Evolutionary conservation across 371 early-diverging fungal genomes (phyloP).

Genomic region (Smittium mucronatum): DNA sequence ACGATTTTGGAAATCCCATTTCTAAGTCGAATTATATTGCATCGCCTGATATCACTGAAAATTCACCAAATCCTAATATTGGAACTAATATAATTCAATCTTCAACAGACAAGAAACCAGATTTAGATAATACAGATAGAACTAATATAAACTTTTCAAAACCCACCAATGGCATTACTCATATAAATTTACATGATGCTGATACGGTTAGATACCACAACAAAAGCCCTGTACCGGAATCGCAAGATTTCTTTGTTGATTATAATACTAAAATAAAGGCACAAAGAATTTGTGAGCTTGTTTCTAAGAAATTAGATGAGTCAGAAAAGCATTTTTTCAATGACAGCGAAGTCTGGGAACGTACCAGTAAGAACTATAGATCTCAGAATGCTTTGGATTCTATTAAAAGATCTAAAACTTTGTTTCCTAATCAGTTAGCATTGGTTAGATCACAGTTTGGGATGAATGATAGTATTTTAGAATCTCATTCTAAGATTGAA

Average conservation of each 20-base stretch:
- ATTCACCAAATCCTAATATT: neutral
- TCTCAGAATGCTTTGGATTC: conserved; percentile 15
- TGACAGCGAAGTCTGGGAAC: neutral
- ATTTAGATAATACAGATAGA: neutral
- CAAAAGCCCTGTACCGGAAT: neutral
- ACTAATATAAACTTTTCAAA: neutral
- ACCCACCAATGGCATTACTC: neutral
- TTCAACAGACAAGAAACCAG: neutral
- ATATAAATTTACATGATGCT: neutral
- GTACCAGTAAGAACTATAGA: conserved; percentile 5
- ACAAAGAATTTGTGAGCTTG: neutral
- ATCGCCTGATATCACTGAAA: neutral
- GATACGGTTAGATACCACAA: neutral
- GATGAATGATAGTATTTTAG: conserved; percentile 18
- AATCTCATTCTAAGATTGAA: conserved; percentile 17
- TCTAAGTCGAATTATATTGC: neutral
- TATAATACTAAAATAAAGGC: neutral
- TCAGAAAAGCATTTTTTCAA: neutral
- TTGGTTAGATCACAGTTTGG: conserved; percentile 13
- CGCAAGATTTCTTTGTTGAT: too few species aligned
- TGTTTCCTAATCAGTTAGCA: conserved; percentile 15
- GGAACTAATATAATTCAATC: neutral
- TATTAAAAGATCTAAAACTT: conserved; percentile 12
- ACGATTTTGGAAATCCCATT: neutral
- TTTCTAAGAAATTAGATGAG: neutral